These are phyloP conservation scores for Linnemannia elongata DNA, from an alignment of 192 early-diverging fungal species.

Conservation along the genomic window DNA sequence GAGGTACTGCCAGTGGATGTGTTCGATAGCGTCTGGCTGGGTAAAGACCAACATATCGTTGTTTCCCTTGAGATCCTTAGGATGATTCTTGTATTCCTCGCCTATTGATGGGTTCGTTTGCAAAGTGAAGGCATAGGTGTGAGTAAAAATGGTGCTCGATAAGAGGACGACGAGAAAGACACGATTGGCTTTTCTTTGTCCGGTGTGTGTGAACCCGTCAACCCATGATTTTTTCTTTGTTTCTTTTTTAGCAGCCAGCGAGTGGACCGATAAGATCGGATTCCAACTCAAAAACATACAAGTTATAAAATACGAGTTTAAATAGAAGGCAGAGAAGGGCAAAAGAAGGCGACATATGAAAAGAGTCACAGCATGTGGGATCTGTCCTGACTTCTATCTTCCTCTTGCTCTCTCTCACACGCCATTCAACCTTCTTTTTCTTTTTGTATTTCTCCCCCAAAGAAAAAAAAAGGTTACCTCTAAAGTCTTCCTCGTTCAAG, in stretches of 20 bases:
- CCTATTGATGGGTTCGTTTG: slow-evolving; percentile 38
- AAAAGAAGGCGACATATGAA: not conserved
- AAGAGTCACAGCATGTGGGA: slow-evolving; percentile 8
- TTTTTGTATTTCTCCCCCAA: not conserved
- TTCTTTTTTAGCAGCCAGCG: not conserved
- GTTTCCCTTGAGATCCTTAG: slow-evolving; percentile 94
- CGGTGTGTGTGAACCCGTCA: not conserved
- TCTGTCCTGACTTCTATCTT: not conserved
- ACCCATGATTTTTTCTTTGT: not conserved
- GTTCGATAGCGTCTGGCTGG: slow-evolving; percentile 88
- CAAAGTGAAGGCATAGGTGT: not conserved
- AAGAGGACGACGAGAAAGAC: not conserved
- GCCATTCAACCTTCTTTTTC: not conserved
- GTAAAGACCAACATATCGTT: slow-evolving; percentile 96
- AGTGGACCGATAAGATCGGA: not conserved
- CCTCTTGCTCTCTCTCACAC: not conserved
- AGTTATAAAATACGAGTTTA: not conserved
- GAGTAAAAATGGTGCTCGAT: not conserved
- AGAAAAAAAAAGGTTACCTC: slow-evolving; percentile 61
- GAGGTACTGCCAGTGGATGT: slow-evolving; percentile 92
- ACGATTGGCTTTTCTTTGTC: not conserved
- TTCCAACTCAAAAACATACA: slow-evolving; percentile 1
- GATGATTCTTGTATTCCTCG: slow-evolving; percentile 86
- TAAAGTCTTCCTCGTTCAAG: slow-evolving; percentile 88
- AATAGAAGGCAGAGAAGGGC: not conserved